Evolutionary conservation across 805 yeast species (phyloP).

Genomic region (Sugiyamaella marilandica): DNA sequence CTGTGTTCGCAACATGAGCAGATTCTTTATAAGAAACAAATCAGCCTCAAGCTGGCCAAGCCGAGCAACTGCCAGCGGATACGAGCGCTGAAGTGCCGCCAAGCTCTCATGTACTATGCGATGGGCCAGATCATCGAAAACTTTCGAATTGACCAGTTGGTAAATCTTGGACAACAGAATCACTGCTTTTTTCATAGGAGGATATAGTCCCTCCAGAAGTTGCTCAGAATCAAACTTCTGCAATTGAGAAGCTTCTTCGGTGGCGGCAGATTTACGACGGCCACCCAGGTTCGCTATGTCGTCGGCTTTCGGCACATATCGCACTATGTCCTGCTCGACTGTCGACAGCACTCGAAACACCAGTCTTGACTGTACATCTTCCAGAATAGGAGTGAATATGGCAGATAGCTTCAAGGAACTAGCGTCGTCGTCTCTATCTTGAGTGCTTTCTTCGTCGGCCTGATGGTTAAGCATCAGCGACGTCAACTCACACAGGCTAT

Average conservation of each 20-base stretch:
- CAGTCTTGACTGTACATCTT: slow-evolving; percentile 74
- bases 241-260: not conserved
- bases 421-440: slow-evolving; percentile 20
- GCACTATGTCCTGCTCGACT: slow-evolving; percentile 62
- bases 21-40: slow-evolving; percentile 65
- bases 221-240: slow-evolving; percentile 17
- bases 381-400: slow-evolving; percentile 58
- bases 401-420: not conserved
- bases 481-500: slow-evolving; percentile 68
- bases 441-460: slow-evolving; percentile 13
- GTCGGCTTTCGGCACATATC: slow-evolving; percentile 60
- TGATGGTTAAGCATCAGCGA: slow-evolving; percentile 47
- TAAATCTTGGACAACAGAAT: slow-evolving; percentile 70
- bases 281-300: slow-evolving; percentile 43
- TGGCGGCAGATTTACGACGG: not conserved
- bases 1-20: slow-evolving; percentile 65
- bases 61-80: slow-evolving; percentile 40
- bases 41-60: slow-evolving; percentile 55
- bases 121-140: slow-evolving; percentile 87
- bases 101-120: slow-evolving; percentile 77
- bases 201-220: slow-evolving; percentile 45
- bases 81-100: slow-evolving; percentile 52
- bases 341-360: slow-evolving; percentile 73
- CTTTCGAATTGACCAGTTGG: slow-evolving; percentile 65
- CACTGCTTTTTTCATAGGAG: slow-evolving; percentile 67